Conservation (phyloP, 2,329 filamentous ascomycete species). For the Fonsecaea nubica region DNA sequence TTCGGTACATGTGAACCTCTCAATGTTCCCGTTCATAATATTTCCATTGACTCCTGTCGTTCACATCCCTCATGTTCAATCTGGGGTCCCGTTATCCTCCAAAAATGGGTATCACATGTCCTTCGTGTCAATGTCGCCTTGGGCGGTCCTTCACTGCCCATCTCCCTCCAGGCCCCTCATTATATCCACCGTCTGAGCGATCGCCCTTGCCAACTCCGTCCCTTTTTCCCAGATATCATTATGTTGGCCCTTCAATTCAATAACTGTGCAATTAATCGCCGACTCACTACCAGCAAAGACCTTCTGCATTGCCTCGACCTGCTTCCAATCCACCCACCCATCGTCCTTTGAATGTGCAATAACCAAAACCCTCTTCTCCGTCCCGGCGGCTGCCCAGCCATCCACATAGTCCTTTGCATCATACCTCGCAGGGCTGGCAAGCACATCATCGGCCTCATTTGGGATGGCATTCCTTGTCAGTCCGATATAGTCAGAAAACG, state of each 20-base stretch:
- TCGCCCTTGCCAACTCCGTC: conserved; percentile 48
- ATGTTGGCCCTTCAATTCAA: conserved; percentile 48
- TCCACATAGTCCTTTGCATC: conserved; percentile 29
- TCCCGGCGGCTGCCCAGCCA: conserved; percentile 43
- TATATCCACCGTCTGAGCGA: conserved; percentile 37
- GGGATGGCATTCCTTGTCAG: conserved; percentile 52
- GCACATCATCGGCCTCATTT: conserved; percentile 48
- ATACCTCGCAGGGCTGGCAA: conserved; percentile 48
- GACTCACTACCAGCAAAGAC: conserved; percentile 59
- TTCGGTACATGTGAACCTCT: not conserved
- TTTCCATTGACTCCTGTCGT: not conserved
- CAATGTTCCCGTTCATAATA: not conserved
- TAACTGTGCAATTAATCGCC: conserved; percentile 44
- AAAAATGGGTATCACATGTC: not conserved
- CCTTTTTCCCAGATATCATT: conserved; percentile 53
- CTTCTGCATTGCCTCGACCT: conserved; percentile 55
- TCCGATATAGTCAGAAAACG: conserved; percentile 47
- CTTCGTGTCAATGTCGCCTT: not conserved
- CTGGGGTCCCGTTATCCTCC: not conserved
- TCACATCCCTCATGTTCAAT: not conserved
- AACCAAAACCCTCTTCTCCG: conserved; percentile 46
- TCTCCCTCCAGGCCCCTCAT: conserved; percentile 20
- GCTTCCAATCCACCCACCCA: conserved; percentile 49
- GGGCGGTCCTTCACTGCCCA: not conserved
- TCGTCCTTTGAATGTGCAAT: conserved; percentile 53